Conservation (phyloP, 2,329 filamentous ascomycete species). For the Ascochyta koolunga region DNA sequence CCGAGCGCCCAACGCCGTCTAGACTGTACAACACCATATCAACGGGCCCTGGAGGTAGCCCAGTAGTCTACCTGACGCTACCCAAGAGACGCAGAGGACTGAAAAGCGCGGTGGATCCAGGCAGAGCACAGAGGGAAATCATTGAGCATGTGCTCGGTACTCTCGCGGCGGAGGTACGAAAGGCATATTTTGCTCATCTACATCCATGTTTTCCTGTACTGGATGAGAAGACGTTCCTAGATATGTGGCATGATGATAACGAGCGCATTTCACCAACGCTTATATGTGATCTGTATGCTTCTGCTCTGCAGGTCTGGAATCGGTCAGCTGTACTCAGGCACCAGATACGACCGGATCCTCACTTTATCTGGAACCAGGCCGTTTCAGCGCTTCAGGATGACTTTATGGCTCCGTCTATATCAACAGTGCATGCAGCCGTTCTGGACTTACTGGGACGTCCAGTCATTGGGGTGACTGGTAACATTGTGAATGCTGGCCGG, state of each 20-base stretch:
- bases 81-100: constrained; percentile 23
- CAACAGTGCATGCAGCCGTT: constrained; percentile 24
- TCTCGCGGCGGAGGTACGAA: constrained; percentile 14
- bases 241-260: constrained; percentile 21
- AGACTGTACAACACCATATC: constrained; percentile 23
- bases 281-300: constrained; percentile 26
- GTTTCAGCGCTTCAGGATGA: constrained; percentile 26
- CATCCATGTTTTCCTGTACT: constrained; percentile 30
- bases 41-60: constrained; percentile 15
- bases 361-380: constrained; percentile 29
- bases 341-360: constrained; percentile 16
- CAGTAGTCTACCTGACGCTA: constrained; percentile 28
- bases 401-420: constrained; percentile 29
- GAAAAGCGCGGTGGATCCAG: constrained; percentile 18
- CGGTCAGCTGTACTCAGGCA: constrained; percentile 15
- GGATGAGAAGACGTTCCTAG: constrained; percentile 21
- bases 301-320: constrained; percentile 21
- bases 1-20: neutral
- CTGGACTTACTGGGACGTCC: constrained; percentile 29
- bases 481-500: constrained; percentile 27
- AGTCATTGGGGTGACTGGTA: constrained; percentile 24
- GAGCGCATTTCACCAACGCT: constrained; percentile 24
- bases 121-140: constrained; percentile 23
- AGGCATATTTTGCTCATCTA: constrained; percentile 20
- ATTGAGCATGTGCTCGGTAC: constrained; percentile 24